Conservation (phyloP, 176 grass and related monocot species). For the Miscanthus lutarioriparius region DNA sequence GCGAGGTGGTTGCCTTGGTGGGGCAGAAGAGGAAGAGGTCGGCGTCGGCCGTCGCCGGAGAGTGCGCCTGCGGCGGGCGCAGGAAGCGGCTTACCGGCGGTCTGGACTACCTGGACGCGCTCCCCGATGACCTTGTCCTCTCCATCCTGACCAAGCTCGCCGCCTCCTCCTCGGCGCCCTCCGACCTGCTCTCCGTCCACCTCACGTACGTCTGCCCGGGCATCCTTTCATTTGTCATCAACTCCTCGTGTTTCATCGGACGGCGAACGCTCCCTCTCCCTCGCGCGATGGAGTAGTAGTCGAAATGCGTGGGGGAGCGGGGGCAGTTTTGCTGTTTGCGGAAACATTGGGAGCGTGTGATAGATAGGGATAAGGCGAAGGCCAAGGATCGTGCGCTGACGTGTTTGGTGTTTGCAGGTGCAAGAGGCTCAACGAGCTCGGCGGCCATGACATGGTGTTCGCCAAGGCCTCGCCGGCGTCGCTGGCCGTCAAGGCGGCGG, state of each 20-base stretch:
- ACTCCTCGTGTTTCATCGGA: not conserved
- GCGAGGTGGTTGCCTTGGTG: not conserved
- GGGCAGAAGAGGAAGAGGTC: slow-evolving; percentile 12
- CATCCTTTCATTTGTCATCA: not conserved
- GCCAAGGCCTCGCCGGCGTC: slow-evolving; percentile 56
- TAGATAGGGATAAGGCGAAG: not conserved
- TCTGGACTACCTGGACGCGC: slow-evolving; percentile 47
- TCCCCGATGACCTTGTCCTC: slow-evolving; percentile 78
- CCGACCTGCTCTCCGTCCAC: slow-evolving; percentile 59
- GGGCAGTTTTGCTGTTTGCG: not conserved
- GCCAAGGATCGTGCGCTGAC: slow-evolving; percentile 1
- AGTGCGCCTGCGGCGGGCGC: not conserved
- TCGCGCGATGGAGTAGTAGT: not conserved
- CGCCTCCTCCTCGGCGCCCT: slow-evolving; percentile 45
- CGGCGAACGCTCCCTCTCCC: not conserved
- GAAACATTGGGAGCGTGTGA: not conserved
- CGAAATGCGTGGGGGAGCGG: not conserved
- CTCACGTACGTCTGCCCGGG: slow-evolving; percentile 39
- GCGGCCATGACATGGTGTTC: slow-evolving; percentile 51
- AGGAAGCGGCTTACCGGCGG: slow-evolving; percentile 14
- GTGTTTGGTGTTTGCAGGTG: slow-evolving; percentile 48
- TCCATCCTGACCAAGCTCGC: slow-evolving; percentile 61
- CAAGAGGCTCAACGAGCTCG: slow-evolving; percentile 56
- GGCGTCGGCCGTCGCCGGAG: slow-evolving; percentile 18
- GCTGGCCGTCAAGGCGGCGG: slow-evolving; percentile 52